Evolutionary conservation across 805 yeast species (phyloP), one percentile per base, ranked within the genome.

Genomic region (Kazachstania taianensis): DNA sequence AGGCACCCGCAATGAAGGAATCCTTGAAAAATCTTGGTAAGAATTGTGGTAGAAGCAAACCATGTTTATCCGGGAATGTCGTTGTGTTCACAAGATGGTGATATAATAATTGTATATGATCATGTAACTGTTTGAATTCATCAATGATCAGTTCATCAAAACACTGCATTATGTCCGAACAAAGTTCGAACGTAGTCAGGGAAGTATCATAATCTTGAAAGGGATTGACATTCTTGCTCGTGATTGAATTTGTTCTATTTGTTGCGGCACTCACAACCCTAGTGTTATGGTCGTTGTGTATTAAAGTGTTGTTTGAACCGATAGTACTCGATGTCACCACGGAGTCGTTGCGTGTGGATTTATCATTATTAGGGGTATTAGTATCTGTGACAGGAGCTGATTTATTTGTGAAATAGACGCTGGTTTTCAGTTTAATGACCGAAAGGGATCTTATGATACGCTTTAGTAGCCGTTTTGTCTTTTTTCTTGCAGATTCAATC

Each of bases 1-100:
- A 81, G 41, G 77, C 75, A n/a, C 87, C 89, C 13, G 85, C 89
- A 45, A 76, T 75, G 53, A 75, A 81, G 37, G 71, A 73, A 20
- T 75, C 74, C 28, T 69, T 64, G n/a, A 81, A 57, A 46, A 81
- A 78, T 41, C 92, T 65, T 7, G 92, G 86, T 42, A 76, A 73
- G 2, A 77, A 59, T 50, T 79, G 80, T 0, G 89, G 92, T 26
- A 78, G 38, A 4, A 38, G 28, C n/a, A 31, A 23, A 5, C 35
- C 28, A 23, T 43, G 41, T 28, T 41, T 43, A 25, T 41, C 41
- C n/a, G 40, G 28, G 24, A 47, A 35, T 10, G 38, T 52, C 29
- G 40, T 45, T 14, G 33, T 36, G 32, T 45, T 36, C 15, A 30
- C 51, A 45, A 44, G 48, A 39, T 51, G 40, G 38, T 41, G 48